Evolutionary conservation across 2,329 filamentous ascomycete species (phyloP).

Genomic region (Chaetomiaceae sp.): DNA sequence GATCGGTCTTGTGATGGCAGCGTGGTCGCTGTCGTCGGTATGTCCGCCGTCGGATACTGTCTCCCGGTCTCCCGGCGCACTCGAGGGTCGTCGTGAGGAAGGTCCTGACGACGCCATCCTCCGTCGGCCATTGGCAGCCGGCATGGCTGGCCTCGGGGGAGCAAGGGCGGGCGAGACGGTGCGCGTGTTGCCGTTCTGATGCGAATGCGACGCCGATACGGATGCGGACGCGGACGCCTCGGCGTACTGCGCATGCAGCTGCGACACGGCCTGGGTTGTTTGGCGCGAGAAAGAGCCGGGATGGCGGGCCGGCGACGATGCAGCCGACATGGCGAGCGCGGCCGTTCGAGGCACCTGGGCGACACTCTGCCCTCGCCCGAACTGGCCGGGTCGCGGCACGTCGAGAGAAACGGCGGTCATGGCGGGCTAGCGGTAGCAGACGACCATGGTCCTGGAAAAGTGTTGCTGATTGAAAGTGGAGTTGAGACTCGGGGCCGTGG

Average conservation of each 20-base stretch:
- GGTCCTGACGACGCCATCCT: slow-evolving; percentile 8
- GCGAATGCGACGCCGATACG: not conserved
- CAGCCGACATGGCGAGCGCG: slow-evolving; percentile 9
- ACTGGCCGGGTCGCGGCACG: slow-evolving; percentile 12
- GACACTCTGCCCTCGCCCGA: slow-evolving; percentile 14
- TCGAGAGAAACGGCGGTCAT: slow-evolving; percentile 24
- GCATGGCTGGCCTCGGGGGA: not conserved
- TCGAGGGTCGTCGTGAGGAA: slow-evolving; percentile 37
- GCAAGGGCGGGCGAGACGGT: slow-evolving; percentile 1
- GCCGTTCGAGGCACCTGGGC: slow-evolving; percentile 13
- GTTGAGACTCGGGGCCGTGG: no score
- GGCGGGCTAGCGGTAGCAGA: slow-evolving; percentile 8
- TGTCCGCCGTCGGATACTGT: slow-evolving; percentile 21
- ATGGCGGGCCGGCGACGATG: slow-evolving; percentile 17
- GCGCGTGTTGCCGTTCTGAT: slow-evolving; percentile 4
- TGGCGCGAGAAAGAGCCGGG: slow-evolving; percentile 17
- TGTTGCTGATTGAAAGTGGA: not conserved
- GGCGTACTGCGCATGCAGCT: slow-evolving; percentile 17
- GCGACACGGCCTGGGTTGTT: slow-evolving; percentile 19
- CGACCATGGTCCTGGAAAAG: slow-evolving; percentile 16
- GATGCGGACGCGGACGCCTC: slow-evolving; percentile 15
- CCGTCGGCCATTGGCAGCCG: slow-evolving; percentile 9
- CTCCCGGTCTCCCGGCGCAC: slow-evolving; percentile 39
- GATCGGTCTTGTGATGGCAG: slow-evolving; percentile 30
- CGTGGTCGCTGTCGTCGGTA: slow-evolving; percentile 7